A percentile compares a stretch with the other conserved stretches of the same genome.
Conservation (phyloP, 331 rosid species). For the Rosa hybrid region DNA sequence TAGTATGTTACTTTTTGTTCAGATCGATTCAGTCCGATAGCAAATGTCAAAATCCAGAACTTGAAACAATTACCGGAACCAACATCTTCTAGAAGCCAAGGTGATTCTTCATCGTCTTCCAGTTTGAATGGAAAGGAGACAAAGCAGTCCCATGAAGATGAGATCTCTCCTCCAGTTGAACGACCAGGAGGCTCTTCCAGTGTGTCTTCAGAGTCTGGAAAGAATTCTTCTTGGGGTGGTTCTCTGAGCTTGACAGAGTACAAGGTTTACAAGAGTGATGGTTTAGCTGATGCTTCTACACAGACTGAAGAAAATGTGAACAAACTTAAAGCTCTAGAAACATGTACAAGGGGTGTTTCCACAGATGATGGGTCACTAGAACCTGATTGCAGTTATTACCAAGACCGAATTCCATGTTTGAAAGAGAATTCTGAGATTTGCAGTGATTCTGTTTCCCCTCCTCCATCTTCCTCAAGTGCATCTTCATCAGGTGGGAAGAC, state of each 20-base stretch:
- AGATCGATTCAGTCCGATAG: constrained; percentile 58
- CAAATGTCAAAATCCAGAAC: constrained; percentile 53
- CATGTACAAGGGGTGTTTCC: constrained; percentile 83
- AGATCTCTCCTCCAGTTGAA: constrained; percentile 51
- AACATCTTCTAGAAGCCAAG: constrained; percentile 60
- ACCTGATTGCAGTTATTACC: constrained; percentile 49
- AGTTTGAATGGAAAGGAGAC: constrained; percentile 70
- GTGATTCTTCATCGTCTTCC: constrained; percentile 80
- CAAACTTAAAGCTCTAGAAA: constrained; percentile 45
- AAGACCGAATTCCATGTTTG: constrained; percentile 26
- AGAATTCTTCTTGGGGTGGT: constrained; percentile 50
- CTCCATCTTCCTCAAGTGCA: constrained; percentile 66
- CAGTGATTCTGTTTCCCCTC: constrained; percentile 57
- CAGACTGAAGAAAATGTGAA: constrained; percentile 73
- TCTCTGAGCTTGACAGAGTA: constrained; percentile 67
- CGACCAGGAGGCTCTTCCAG: constrained; percentile 47
- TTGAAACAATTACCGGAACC: constrained; percentile 72
- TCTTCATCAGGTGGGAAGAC: constrained; percentile 74
- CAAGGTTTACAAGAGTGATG: constrained; percentile 72
- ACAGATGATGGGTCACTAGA: constrained; percentile 69
- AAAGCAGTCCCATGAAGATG: constrained; percentile 70
- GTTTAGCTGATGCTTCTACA: constrained; percentile 81
- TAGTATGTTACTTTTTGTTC: constrained; percentile 11
- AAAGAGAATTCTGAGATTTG: constrained; percentile 54
- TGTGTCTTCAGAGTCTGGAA: constrained; percentile 66